These are phyloP conservation scores for Blattamonas nauphoetae DNA, from an alignment of 78 protist genomes.

Conservation along the genomic window DNA sequence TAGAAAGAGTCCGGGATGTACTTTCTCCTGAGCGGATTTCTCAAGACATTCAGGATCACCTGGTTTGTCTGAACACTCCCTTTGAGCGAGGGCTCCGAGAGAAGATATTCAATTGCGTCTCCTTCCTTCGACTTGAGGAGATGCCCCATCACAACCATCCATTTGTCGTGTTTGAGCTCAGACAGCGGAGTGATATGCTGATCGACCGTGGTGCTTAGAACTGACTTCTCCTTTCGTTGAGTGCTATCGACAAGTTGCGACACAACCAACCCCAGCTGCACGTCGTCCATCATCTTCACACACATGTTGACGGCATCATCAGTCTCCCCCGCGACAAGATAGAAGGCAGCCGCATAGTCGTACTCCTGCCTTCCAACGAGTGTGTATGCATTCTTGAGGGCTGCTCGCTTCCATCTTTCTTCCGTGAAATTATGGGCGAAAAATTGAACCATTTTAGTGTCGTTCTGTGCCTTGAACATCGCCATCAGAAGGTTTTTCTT, in stretches of 20 bases:
- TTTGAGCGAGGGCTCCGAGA: background rate
- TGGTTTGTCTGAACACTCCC: background rate
- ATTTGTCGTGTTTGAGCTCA: background rate
- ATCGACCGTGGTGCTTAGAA: too few species aligned
- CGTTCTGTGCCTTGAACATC: background rate
- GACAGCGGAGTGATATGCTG: background rate
- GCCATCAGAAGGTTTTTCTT: background rate
- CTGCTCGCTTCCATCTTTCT: slow-evolving; percentile 37
- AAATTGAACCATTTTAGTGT: slow-evolving; percentile 11
- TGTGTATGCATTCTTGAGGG: slow-evolving; percentile 39
- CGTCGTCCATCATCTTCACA: slow-evolving; percentile 8
- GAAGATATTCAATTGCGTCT: background rate
- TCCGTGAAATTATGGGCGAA: slow-evolving; percentile 23
- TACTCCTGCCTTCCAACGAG: slow-evolving; percentile 29
- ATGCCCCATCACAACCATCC: background rate
- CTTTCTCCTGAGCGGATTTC: background rate
- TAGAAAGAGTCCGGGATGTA: background rate
- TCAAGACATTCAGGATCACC: background rate
- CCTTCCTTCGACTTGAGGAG: background rate
- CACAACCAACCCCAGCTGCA: slow-evolving; percentile 28
- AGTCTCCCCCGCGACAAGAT: slow-evolving; percentile 13
- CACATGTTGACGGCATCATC: background rate
- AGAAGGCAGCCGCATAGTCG: slow-evolving; percentile 39
- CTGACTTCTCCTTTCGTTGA: background rate
- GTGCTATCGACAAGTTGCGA: slow-evolving; percentile 13